phyloP scores from a whole-genome alignment of 2,329 filamentous ascomycete genomes.

The Exophiala bonariae region DNA sequence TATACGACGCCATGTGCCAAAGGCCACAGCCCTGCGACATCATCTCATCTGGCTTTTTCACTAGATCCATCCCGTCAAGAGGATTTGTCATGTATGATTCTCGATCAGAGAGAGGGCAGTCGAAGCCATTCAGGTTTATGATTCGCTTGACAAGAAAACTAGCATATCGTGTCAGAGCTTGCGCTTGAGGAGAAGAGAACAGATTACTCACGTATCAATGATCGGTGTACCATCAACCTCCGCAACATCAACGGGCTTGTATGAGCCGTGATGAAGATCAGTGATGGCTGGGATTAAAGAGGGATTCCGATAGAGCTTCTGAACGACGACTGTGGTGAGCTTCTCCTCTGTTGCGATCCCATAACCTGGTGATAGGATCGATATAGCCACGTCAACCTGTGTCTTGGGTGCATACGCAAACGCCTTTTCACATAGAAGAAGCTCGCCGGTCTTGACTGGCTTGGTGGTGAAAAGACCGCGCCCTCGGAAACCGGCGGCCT shows the following conservation, averaged over 20 bases:
- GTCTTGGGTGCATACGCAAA: constrained; percentile 50
- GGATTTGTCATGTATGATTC: constrained; percentile 24
- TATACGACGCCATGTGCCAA: constrained; percentile 50
- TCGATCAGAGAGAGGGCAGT: constrained; percentile 32
- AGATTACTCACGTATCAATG: constrained; percentile 47
- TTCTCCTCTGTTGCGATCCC: constrained; percentile 43
- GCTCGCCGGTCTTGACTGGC: constrained; percentile 49
- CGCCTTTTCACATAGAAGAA: constrained; percentile 59
- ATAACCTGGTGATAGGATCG: constrained; percentile 38
- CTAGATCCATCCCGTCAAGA: neutral
- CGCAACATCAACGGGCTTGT: constrained; percentile 31
- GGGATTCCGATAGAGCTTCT: constrained; percentile 49
- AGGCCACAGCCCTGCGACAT: constrained; percentile 40
- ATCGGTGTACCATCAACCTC: constrained; percentile 40
- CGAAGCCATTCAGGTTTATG: constrained; percentile 47
- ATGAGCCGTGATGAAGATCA: constrained; percentile 44
- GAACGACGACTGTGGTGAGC: constrained; percentile 42
- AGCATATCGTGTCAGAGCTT: constrained; percentile 6
- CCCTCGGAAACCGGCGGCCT: constrained; percentile 42
- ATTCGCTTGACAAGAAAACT: constrained; percentile 51
- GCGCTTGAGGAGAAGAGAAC: neutral
- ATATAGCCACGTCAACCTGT: constrained; percentile 28
- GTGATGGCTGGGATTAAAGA: constrained; percentile 34
- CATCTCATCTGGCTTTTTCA: neutral
- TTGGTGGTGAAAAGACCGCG: constrained; percentile 54